Conservation (phyloP, 2,329 filamentous ascomycete genomes). For the Cytospora chrysosperma region DNA sequence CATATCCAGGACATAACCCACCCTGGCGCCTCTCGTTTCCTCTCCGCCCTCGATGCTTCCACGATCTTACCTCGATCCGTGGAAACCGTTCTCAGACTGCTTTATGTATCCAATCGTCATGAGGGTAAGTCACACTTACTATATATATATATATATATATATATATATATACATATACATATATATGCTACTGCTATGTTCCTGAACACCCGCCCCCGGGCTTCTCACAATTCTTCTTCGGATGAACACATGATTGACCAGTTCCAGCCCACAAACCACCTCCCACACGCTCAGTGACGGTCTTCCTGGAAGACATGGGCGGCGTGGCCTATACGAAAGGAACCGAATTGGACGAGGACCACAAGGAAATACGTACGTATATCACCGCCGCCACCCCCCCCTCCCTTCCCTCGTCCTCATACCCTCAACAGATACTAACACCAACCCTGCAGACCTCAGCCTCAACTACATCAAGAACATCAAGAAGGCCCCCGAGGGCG, state of each 20-base stretch:
- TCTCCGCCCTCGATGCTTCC: conserved; percentile 62
- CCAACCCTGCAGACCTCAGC: conserved; percentile 86
- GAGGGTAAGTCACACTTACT: neutral
- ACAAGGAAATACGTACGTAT: conserved; percentile 23
- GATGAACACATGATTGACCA: neutral
- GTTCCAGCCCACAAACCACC: conserved; percentile 36
- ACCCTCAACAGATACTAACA: conserved; percentile 71
- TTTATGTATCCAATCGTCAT: conserved; percentile 58
- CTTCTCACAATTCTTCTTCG: neutral
- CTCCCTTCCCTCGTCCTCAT: conserved; percentile 51
- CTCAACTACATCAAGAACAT: conserved; percentile 67
- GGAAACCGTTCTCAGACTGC: conserved; percentile 64
- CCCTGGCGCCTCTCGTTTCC: conserved; percentile 64
- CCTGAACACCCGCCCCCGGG: neutral
- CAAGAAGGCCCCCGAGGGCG: conserved; percentile 27
- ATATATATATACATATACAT: too few relatives aligned
- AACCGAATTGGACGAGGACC: conserved; percentile 21
- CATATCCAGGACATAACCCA: conserved; percentile 58
- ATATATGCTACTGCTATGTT: too few relatives aligned
- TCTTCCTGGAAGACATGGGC: conserved; percentile 74
- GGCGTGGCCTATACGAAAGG: conserved; percentile 85
- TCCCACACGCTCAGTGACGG: conserved; percentile 79
- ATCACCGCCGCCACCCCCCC: conserved; percentile 33
- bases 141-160: too few relatives aligned
- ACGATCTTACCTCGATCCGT: conserved; percentile 63